phyloP scores from a whole-genome alignment of 2,329 filamentous ascomycete genomes.

The Beauveria rudraprayagi region DNA sequence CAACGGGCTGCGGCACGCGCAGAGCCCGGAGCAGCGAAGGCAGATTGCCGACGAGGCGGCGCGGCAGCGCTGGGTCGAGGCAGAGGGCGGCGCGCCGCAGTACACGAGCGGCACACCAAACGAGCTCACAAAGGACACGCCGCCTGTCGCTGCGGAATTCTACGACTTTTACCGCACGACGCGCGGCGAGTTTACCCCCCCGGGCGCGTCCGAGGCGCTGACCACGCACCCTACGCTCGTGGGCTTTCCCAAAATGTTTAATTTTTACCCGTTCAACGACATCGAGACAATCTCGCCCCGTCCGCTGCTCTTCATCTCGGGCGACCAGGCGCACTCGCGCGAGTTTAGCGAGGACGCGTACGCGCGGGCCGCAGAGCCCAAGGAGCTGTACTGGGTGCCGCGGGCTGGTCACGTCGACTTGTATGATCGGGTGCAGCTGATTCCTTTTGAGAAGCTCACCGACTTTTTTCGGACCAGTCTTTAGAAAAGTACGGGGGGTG shows the following conservation, averaged over 20 bases:
- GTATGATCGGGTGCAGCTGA: constrained; percentile 28
- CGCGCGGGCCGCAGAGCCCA: constrained; percentile 23
- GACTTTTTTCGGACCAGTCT: constrained; percentile 17
- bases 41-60: not conserved
- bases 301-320: constrained; percentile 20
- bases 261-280: constrained; percentile 23
- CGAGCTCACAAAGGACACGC: not conserved
- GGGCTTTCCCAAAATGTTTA: constrained; percentile 17
- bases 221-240: not conserved
- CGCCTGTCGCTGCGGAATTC: not conserved
- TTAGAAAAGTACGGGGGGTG: not conserved
- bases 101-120: not conserved
- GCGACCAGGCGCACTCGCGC: constrained; percentile 21
- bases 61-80: not conserved
- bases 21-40: not conserved
- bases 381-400: constrained; percentile 26
- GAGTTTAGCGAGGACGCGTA: constrained; percentile 23
- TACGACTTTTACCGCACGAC: not conserved
- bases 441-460: constrained; percentile 24
- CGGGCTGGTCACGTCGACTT: constrained; percentile 28
- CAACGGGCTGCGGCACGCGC: constrained; percentile 8
- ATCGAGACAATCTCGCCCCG: constrained; percentile 24
- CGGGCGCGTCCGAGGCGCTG: not conserved
- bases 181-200: not conserved
- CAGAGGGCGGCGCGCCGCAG: not conserved